Percentiles rank a stretch among this genome's conserved stretches.
These are phyloP conservation scores for Kwoniella europaea DNA, from an alignment of 768 basidiomycete species.

Conservation along the genomic window DNA sequence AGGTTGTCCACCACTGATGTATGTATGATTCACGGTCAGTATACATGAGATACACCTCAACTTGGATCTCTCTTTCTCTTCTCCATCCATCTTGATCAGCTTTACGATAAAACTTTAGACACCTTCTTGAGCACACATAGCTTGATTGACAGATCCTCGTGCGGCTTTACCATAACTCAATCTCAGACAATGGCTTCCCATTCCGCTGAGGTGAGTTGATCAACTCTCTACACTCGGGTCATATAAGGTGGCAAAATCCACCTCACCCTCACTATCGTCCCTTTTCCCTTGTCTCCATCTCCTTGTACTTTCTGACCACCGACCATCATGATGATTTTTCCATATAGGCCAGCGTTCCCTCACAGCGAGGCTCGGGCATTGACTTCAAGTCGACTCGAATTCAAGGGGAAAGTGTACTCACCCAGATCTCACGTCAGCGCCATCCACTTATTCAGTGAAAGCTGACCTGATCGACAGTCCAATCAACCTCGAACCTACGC, in stretches of 20 bases:
- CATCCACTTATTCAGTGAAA: background rate
- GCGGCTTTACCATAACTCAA: too few species aligned
- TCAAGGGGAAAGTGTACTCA: background rate
- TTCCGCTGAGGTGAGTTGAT: background rate
- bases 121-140: too few species aligned
- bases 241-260: background rate
- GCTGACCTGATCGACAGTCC: background rate
- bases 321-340: background rate
- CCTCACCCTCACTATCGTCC: background rate
- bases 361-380: background rate
- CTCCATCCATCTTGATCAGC: background rate
- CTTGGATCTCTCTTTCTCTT: background rate
- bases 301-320: too few species aligned
- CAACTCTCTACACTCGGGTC: background rate
- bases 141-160: too few species aligned
- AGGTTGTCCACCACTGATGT: background rate
- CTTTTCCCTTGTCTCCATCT: too few species aligned
- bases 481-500: background rate
- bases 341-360: background rate
- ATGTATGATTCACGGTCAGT: too few species aligned
- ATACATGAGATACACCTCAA: background rate
- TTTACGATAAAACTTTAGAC: too few species aligned
- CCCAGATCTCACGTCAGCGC: background rate
- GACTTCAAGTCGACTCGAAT: background rate
- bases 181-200: background rate